Base-by-base conservation (phyloP, 768 basidiomycete genomes). In the Collybia sordida region DNA sequence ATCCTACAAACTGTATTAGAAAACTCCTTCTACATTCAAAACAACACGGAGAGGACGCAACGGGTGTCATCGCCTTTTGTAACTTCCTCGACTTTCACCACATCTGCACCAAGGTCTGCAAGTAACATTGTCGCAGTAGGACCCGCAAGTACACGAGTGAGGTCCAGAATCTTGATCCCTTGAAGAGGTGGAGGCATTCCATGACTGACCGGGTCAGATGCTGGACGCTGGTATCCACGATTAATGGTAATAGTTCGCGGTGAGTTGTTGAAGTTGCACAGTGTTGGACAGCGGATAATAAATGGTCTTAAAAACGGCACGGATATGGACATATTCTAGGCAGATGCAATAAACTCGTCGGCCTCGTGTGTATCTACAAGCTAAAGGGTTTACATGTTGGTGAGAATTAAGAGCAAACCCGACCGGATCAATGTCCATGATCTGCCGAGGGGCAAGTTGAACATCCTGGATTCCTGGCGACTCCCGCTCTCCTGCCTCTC, bases 101-200 rank as follows among this genome's bases (percentile, higher is more conserved):
- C 93, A 63, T 98, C 93, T 41, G 95, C 95, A 1, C 92, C 88
- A 28, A 95, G 71, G 69, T 95, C 93, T 6, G 86, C 93, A n/a
- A 97, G 76, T 52, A 96, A 78, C 93, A 95, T 90, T 1, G 93
- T 90, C n/a, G 88, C 83, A 1, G 87, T 88, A 25, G 93, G 93
- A 0, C 92, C 93, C n/a, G 93, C 93, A 42, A 98, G 72, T 1
- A 97, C 88, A 23, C 95, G 80, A 12, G 93, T 93, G 48, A 97
- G 69, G 67, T 98, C 95, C 19, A 98, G 74, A n/a, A 97, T 79
- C 59, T 79, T 83, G 56, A 95, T 72, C 14, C 90, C 93, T 53
- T 79, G 74, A 52, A 98, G 69, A 2, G 94, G 94, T 0, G 90
- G 90, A 1, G 82, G 74, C 21, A 91, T 90, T 42, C 84, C 88